Evolutionary conservation across 139 green algal genomes (phyloP).

Genomic region (Mychonastes homosphaera): DNA sequence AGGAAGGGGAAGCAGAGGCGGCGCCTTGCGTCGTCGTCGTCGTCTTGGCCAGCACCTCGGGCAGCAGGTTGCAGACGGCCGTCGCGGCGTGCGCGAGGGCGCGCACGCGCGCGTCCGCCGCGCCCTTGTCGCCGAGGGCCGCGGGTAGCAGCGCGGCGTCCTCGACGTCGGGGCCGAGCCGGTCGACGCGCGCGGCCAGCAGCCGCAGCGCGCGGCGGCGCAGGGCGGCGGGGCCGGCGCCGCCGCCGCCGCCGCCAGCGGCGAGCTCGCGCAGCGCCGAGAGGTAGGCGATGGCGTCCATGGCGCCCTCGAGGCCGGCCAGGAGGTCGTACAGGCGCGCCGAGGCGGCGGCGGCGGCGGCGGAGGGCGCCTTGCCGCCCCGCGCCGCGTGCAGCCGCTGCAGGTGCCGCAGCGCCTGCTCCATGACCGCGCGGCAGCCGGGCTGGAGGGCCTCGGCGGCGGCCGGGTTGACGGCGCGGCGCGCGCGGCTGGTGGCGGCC

Average conservation of each 20-base stretch:
- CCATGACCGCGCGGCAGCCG: constrained; percentile 34
- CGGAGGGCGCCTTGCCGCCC: neutral
- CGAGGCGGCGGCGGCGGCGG: constrained; percentile 10
- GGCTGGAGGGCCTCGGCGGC: constrained; percentile 13
- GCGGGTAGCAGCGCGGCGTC: constrained; percentile 17
- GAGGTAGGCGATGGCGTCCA: constrained; percentile 40
- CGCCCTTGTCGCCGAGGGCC: constrained; percentile 7
- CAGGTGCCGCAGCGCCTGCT: constrained; percentile 32
- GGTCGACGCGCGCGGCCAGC: constrained; percentile 18
- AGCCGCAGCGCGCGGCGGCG: constrained; percentile 47
- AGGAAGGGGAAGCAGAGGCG: no score
- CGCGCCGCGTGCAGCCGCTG: constrained; percentile 26
- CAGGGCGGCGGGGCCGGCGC: constrained; percentile 27
- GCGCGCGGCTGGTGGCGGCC: neutral
- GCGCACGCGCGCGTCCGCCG: neutral
- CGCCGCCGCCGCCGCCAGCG: no score
- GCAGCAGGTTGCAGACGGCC: constrained; percentile 15
- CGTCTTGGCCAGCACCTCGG: constrained; percentile 19
- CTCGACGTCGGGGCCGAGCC: constrained; percentile 15
- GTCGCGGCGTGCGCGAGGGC: constrained; percentile 21
- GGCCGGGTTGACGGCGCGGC: neutral
- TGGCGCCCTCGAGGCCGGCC: constrained; percentile 34
- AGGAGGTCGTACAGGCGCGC: constrained; percentile 38
- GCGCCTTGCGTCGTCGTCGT: no score
- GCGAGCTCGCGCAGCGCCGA: constrained; percentile 32